These are phyloP conservation scores for Paraconiothyrium sp. DNA, from an alignment of 2,329 filamentous ascomycete species.

Conservation along the genomic window DNA sequence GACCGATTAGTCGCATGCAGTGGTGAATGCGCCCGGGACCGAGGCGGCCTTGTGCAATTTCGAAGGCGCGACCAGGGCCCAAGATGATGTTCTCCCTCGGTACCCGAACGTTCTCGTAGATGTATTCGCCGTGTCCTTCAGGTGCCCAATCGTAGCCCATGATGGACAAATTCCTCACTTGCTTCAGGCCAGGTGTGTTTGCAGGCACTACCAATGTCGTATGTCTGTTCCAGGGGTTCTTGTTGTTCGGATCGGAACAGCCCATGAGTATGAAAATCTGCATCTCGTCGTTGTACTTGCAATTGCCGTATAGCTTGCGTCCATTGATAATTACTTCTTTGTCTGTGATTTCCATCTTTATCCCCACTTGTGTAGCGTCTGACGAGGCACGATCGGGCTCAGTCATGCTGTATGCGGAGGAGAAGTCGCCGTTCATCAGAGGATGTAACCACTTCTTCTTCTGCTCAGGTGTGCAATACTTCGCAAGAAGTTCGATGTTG, in stretches of 20 bases:
- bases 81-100: slow-evolving; percentile 54
- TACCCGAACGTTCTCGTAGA: slow-evolving; percentile 54
- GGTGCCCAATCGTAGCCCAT: slow-evolving; percentile 57
- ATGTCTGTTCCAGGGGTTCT: slow-evolving; percentile 53
- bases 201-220: slow-evolving; percentile 53
- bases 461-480: slow-evolving; percentile 61
- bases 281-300: slow-evolving; percentile 50
- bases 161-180: slow-evolving; percentile 52
- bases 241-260: slow-evolving; percentile 52
- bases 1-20: slow-evolving; percentile 55
- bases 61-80: slow-evolving; percentile 54
- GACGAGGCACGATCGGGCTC: slow-evolving; percentile 62
- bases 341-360: slow-evolving; percentile 48
- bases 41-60: slow-evolving; percentile 54
- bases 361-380: slow-evolving; percentile 60
- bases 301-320: slow-evolving; percentile 54
- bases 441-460: slow-evolving; percentile 62
- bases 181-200: slow-evolving; percentile 50
- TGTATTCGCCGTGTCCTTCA: slow-evolving; percentile 55
- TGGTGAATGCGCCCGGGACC: slow-evolving; percentile 56
- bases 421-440: slow-evolving; percentile 59
- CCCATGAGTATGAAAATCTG: slow-evolving; percentile 50
- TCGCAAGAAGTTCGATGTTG: slow-evolving; percentile 63
- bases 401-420: slow-evolving; percentile 62
- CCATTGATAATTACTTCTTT: slow-evolving; percentile 55